Percentiles rank a stretch among this genome's conserved stretches.
These are phyloP conservation scores for Xylogone sp. DNA, from an alignment of 2,329 filamentous ascomycete genomes.

Conservation along the genomic window DNA sequence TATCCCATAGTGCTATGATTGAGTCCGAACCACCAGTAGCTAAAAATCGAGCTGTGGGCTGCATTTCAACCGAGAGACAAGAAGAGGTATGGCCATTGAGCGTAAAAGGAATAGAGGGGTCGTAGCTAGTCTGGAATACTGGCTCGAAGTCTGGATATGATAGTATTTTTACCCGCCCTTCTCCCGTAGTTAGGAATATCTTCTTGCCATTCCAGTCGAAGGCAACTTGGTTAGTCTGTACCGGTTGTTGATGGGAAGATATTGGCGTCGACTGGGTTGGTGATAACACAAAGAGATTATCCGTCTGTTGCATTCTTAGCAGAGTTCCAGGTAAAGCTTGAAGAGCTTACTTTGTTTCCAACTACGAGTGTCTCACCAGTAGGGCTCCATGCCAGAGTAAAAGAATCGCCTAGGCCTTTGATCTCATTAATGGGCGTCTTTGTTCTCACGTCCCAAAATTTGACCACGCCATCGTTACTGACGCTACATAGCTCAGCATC, in stretches of 20 bases:
- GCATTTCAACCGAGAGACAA: conserved; percentile 64
- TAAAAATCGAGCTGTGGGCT: conserved; percentile 67
- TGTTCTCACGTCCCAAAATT: conserved; percentile 77
- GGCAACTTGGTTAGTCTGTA: conserved; percentile 67
- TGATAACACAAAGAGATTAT: conserved; percentile 59
- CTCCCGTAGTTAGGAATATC: conserved; percentile 66
- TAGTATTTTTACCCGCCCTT: conserved; percentile 68
- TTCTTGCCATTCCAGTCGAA: conserved; percentile 72
- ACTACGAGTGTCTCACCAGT: conserved; percentile 67
- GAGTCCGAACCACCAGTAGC: conserved; percentile 75
- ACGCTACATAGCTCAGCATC: conserved; percentile 75
- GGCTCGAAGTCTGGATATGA: conserved; percentile 63
- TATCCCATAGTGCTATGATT: conserved; percentile 75
- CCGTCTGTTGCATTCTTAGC: conserved; percentile 41
- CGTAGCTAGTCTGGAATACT: conserved; percentile 43
- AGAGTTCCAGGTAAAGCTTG: too few species aligned
- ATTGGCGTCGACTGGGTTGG: conserved; percentile 53
- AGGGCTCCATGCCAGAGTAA: conserved; percentile 71
- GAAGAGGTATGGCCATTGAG: conserved; percentile 71
- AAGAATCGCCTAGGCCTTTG: conserved; percentile 61
- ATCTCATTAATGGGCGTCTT: conserved; percentile 69
- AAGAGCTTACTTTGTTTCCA: conserved; percentile 71
- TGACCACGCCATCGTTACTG: conserved; percentile 68
- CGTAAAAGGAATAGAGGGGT: conserved; percentile 47
- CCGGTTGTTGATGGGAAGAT: conserved; percentile 54